phyloP scores from a whole-genome alignment of 2,329 filamentous ascomycete species.

The Pleoardoris graminearum region DNA sequence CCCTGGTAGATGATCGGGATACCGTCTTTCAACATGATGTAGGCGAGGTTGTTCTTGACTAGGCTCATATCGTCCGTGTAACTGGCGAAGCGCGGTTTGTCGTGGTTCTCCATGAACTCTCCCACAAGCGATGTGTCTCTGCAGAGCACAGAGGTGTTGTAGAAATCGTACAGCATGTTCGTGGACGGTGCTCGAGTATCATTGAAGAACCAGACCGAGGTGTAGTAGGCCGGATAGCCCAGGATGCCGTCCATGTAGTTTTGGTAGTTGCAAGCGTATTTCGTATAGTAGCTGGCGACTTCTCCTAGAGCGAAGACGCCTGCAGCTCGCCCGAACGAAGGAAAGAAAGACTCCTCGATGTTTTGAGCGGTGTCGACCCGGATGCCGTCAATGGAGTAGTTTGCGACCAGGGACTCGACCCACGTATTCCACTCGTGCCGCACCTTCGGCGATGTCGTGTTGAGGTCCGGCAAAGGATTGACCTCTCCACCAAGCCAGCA shows the following conservation, averaged over 20 bases:
- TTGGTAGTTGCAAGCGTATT: conserved; percentile 36
- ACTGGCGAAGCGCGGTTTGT: conserved; percentile 45
- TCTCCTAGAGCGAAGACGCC: conserved; percentile 46
- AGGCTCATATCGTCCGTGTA: conserved; percentile 41
- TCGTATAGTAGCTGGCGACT: conserved; percentile 37
- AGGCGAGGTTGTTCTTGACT: conserved; percentile 45
- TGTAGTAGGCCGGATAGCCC: conserved; percentile 46
- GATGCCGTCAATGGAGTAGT: conserved; percentile 48
- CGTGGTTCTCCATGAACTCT: conserved; percentile 48
- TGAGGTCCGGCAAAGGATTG: conserved; percentile 49
- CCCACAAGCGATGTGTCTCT: conserved; percentile 44
- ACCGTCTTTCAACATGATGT: conserved; percentile 47
- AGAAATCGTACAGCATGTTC: conserved; percentile 30
- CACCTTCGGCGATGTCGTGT: conserved; percentile 44
- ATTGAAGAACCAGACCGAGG: conserved; percentile 42
- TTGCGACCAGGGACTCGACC: conserved; percentile 20
- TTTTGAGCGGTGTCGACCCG: conserved; percentile 46
- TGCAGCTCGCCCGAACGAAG: conserved; percentile 37
- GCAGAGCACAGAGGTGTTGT: conserved; percentile 23
- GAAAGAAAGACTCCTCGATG: conserved; percentile 43
- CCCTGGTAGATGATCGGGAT: conserved; percentile 50
- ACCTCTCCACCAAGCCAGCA: conserved; percentile 58
- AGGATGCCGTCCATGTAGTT: conserved; percentile 42
- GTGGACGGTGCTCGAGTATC: conserved; percentile 41
- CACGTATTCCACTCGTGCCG: conserved; percentile 13